Conservation (phyloP, 2,329 filamentous ascomycete species). For the Endoconidiophora laricicola region DNA sequence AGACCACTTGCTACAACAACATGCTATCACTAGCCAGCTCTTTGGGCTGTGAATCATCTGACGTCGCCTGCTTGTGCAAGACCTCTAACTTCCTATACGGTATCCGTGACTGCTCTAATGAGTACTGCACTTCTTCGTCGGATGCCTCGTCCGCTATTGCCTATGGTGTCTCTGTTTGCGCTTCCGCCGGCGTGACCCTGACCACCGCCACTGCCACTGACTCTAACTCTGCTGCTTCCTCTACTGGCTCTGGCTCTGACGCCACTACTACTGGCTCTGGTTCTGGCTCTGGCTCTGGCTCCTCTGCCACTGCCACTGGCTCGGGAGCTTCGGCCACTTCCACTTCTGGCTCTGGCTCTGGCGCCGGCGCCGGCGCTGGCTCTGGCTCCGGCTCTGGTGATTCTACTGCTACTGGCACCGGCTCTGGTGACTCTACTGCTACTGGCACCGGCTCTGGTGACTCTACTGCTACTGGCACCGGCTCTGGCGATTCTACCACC, state of each 20-base stretch:
- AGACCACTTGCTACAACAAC: conserved; percentile 33
- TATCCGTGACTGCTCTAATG: conserved; percentile 32
- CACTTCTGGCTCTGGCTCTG: not conserved
- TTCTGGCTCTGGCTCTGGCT: conserved; percentile 11
- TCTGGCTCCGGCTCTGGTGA: not conserved
- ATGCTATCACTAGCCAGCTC: conserved; percentile 30
- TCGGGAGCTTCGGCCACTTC: conserved; percentile 11
- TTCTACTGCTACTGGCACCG: not conserved
- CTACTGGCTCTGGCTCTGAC: conserved; percentile 13
- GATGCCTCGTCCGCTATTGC: conserved; percentile 23
- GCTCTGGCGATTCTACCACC: not conserved
- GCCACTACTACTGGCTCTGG: conserved; percentile 14
- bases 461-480: not conserved
- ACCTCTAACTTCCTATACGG: conserved; percentile 31
- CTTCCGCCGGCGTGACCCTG: conserved; percentile 9
- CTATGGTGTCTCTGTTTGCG: conserved; percentile 26
- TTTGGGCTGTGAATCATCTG: conserved; percentile 29
- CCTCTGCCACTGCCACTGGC: not conserved
- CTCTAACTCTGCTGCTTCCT: conserved; percentile 14
- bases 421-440: not conserved
- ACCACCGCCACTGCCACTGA: conserved; percentile 14
- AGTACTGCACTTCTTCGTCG: conserved; percentile 23
- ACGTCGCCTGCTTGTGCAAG: conserved; percentile 30
- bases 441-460: conserved; percentile 4
- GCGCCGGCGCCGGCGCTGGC: conserved; percentile 6